These are phyloP conservation scores for Rhizomucor pusillus DNA, from an alignment of 371 early-diverging fungal genomes.

Conservation along the genomic window DNA sequence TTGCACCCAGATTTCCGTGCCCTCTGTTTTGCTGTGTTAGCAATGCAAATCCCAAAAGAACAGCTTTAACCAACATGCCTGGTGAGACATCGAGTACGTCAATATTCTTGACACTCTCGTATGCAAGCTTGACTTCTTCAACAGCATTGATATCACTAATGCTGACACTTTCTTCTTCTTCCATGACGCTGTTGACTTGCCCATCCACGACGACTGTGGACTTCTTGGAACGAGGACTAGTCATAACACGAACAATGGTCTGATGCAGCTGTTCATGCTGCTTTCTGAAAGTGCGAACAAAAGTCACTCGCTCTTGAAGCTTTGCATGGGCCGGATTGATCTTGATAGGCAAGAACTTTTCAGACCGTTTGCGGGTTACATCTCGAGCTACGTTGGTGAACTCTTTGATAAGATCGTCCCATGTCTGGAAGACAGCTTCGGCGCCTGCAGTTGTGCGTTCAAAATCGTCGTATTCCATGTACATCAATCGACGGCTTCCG, in stretches of 20 bases:
- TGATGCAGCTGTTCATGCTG: slow-evolving; percentile 95
- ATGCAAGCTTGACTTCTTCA: slow-evolving; percentile 90
- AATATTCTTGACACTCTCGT: slow-evolving; percentile 89
- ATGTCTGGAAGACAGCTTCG: slow-evolving; percentile 85
- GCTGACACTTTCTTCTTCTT: slow-evolving; percentile 59
- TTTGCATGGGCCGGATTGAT: slow-evolving; percentile 88
- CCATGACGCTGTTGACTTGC: slow-evolving; percentile 47
- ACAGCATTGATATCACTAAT: slow-evolving; percentile 75
- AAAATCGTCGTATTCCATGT: slow-evolving; percentile 86
- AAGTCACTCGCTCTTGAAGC: slow-evolving; percentile 91
- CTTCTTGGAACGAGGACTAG: slow-evolving; percentile 58
- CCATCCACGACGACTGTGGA: slow-evolving; percentile 53
- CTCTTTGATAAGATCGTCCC: slow-evolving; percentile 96
- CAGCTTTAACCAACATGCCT: slow-evolving; percentile 23
- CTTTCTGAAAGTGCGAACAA: slow-evolving; percentile 88
- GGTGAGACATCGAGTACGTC: slow-evolving; percentile 94
- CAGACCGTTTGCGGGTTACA: slow-evolving; percentile 86
- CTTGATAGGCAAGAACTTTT: slow-evolving; percentile 95
- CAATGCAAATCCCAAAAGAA: neutral
- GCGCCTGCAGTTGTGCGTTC: slow-evolving; percentile 82
- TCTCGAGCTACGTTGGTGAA: slow-evolving; percentile 95
- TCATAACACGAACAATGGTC: slow-evolving; percentile 93
- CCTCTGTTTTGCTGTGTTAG: slow-evolving; percentile 57
- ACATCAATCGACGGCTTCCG: slow-evolving; percentile 89
- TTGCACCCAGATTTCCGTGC: slow-evolving; percentile 90